Base-by-base conservation (phyloP, 2,329 filamentous ascomycete species). In the Fusarium gaditjirri region DNA sequence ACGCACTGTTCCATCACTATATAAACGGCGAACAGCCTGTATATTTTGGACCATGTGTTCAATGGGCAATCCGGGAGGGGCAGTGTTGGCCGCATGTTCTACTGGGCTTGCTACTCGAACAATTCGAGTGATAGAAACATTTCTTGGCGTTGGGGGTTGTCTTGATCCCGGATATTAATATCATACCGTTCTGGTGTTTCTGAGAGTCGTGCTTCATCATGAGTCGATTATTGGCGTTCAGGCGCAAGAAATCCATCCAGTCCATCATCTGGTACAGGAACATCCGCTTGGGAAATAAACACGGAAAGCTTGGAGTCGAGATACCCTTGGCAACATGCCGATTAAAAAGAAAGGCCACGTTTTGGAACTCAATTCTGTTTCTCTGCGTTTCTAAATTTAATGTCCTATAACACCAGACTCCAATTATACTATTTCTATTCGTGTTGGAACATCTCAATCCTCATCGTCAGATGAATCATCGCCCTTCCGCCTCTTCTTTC, bases 391-490 rank as follows among this genome's bases (percentile, higher is more conserved):
- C 23, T 47, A 33, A 42, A 41, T 13, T 33, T 52, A 21, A 35
- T 29, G 23, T 39, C 42, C 36, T 29, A 58, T 39, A 53, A 53
- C 65, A 58, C 69, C 70, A 46, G 65, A 65, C 69, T 61, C 69
- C 70, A 23, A 47, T 54, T 47, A 56, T 59, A 41, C 41, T 60
- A 25, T 21, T 36, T 44, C 23, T 44, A 59, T 68, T 23, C 38
- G 27, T 42, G 10, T 55, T 42, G 21, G 25, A 50, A 27, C 47
- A 36, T 41, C 41, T 52, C 61, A 76, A 29, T 76, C 70, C 25
- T 80, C 80, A 7, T 82, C 80, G 52, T 80, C 78, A 8, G 79
- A 81, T 8, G 72, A 80, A 53, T 80, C 79, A 42, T 78, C 78
- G n/a, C 67, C 77, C 47, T 76, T 76, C 39, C 76, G 80, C 71